Evolutionary conservation across 306 rosid species (phyloP), one percentile per base, ranked within the genome.

Genomic region (Urtica urens): DNA sequence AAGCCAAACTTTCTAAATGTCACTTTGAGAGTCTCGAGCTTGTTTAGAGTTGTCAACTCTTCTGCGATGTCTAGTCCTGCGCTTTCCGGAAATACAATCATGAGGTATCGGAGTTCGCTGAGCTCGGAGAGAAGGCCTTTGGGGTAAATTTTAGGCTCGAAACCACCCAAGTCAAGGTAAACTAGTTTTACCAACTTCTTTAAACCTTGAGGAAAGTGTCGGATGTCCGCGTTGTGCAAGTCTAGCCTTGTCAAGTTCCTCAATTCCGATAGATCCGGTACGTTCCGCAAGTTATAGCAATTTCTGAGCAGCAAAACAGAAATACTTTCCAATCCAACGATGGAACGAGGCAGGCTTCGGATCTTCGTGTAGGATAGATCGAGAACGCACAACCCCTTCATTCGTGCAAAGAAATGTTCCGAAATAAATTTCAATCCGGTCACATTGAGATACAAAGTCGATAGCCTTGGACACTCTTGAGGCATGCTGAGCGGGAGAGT

Each of bases 141-240:
- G n/a, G n/a, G n/a, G n/a, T n/a, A n/a, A n/a, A n/a, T n/a, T n/a
- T n/a, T n/a, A n/a, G n/a, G n/a, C n/a, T n/a, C n/a, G n/a, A n/a
- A n/a, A n/a, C n/a, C n/a, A n/a, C n/a, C n/a, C n/a, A 48, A 28
- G 21, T 50, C 31, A 10, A 60, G 58, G 30, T 50, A 60, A n/a
- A 19, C 29, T 10, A 50, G 38, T 9, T 23, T 60, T 13, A 29
- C 30, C 13, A 60, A 25, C 42, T 18, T 41, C 10, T 50, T 44
- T 34, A 30, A 27, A 27, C 66, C 66, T 39, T 16, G 37, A 4
- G 58, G 66, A 10, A 51, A 18, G 12, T 49, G 24, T 3, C 15
- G 26, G 24, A 60, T 60, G 40, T 42, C 30, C 5, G 58, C 16
- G 3, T 22, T 17, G 18, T 2, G 9, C 3, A 60, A 42, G 35